These are phyloP conservation scores for Teratosphaeria viscida DNA, from an alignment of 2,329 filamentous ascomycete species.

Conservation along the genomic window DNA sequence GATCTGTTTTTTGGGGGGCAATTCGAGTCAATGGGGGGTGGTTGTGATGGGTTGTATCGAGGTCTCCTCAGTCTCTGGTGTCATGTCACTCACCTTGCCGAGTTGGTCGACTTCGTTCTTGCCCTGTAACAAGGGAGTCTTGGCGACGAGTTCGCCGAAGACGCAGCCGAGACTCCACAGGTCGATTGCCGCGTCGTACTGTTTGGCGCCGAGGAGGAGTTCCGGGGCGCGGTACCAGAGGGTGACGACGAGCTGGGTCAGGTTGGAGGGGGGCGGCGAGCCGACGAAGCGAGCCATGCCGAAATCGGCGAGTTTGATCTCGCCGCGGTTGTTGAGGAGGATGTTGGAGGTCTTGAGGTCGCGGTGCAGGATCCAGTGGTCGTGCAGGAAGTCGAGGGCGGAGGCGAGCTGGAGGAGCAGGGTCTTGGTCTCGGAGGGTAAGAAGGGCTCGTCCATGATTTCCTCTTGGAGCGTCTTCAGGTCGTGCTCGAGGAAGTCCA, in stretches of 20 bases:
- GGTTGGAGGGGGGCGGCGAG: constrained; percentile 58
- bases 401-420: constrained; percentile 72
- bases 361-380: constrained; percentile 76
- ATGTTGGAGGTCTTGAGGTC: constrained; percentile 92
- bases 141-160: constrained; percentile 79
- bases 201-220: constrained; percentile 67
- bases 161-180: constrained; percentile 97
- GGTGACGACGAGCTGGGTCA: constrained; percentile 90
- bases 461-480: constrained; percentile 86
- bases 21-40: constrained; percentile 10
- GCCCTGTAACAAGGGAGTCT: constrained; percentile 74
- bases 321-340: constrained; percentile 86
- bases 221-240: constrained; percentile 95
- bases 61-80: constrained; percentile 16
- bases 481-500: constrained; percentile 97
- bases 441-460: constrained; percentile 78
- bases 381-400: constrained; percentile 77
- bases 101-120: constrained; percentile 90
- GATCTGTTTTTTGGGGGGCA: constrained; percentile 40
- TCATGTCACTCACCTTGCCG: constrained; percentile 42
- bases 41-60: constrained; percentile 7
- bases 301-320: constrained; percentile 94
- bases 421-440: constrained; percentile 85
- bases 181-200: constrained; percentile 70
- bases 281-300: constrained; percentile 91